These are phyloP conservation scores for Nicotiana paniculata DNA, from an alignment of 257 asterid species.

Conservation along the genomic window DNA sequence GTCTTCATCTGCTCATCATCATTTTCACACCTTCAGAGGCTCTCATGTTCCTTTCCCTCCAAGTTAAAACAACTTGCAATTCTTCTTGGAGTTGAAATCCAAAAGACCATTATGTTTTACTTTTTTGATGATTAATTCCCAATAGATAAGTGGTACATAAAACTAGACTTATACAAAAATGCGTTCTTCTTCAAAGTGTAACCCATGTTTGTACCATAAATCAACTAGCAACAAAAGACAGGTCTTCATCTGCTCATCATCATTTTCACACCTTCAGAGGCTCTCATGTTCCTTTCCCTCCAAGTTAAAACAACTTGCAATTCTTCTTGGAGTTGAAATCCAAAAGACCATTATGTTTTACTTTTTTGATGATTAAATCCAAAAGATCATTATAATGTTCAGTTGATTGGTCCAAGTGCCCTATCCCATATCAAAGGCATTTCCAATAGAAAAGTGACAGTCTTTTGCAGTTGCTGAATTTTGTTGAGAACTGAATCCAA, in stretches of 20 bases:
- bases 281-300: background rate
- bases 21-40: background rate
- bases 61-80: background rate
- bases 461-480: background rate
- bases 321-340: background rate
- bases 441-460: background rate
- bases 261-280: background rate
- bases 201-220: conserved; percentile 4
- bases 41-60: background rate
- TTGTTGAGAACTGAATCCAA: background rate
- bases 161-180: background rate
- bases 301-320: background rate
- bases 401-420: background rate
- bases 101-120: too few species aligned
- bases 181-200: background rate
- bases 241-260: background rate
- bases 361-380: background rate
- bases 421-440: background rate
- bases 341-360: background rate
- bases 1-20: background rate
- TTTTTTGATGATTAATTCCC: too few species aligned
- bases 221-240: background rate
- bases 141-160: background rate
- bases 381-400: background rate
- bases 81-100: too few species aligned